Conservation (phyloP, 2,329 filamentous ascomycete genomes). For the Hypoxylon sp. region DNA sequence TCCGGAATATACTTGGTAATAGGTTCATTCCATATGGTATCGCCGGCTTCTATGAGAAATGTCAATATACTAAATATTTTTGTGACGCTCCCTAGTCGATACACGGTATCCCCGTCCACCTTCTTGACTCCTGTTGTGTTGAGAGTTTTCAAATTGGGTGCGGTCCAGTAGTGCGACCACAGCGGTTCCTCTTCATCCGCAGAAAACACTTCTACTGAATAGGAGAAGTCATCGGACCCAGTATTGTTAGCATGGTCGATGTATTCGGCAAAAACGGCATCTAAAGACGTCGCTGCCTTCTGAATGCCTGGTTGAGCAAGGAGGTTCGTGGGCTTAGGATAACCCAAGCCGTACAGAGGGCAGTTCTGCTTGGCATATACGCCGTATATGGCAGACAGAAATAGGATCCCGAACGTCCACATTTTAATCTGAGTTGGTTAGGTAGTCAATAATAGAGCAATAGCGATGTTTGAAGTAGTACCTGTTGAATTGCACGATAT, state of each 20-base stretch:
- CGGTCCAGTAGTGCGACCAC: conserved; percentile 52
- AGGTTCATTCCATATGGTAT: conserved; percentile 57
- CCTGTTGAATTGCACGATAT: not conserved
- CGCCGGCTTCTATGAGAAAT: conserved; percentile 56
- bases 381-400: conserved; percentile 11
- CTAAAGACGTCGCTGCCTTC: conserved; percentile 44
- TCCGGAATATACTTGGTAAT: conserved; percentile 59
- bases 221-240: conserved; percentile 52
- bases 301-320: conserved; percentile 40
- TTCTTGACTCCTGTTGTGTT: conserved; percentile 52
- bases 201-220: conserved; percentile 55
- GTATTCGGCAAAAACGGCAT: conserved; percentile 47
- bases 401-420: conserved; percentile 13
- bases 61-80: conserved; percentile 58
- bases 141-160: conserved; percentile 50
- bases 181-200: conserved; percentile 49
- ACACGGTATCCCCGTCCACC: conserved; percentile 48
- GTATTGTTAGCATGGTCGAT: conserved; percentile 53
- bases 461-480: not conserved
- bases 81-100: conserved; percentile 56
- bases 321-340: conserved; percentile 52
- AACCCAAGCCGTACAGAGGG: conserved; percentile 54
- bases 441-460: not conserved
- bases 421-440: conserved; percentile 11
- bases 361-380: conserved; percentile 51